Evolutionary conservation across 2,329 filamentous ascomycete genomes (phyloP).

Genomic region (Pyrenochaeta sp.): DNA sequence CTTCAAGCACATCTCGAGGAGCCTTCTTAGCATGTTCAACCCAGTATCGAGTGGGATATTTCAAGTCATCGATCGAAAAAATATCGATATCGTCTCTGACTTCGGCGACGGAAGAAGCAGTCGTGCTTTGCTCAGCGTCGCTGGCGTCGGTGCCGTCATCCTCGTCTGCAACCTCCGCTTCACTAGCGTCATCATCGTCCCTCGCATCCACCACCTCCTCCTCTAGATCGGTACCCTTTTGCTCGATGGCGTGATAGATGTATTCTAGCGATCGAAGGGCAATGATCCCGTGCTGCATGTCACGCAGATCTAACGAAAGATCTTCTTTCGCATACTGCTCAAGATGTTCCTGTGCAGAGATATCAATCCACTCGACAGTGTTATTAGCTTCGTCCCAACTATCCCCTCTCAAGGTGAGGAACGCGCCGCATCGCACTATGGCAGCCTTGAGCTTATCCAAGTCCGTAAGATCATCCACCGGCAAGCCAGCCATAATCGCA

Average conservation of each 20-base stretch:
- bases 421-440: constrained; percentile 32
- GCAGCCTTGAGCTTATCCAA: constrained; percentile 23
- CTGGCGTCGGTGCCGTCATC: not conserved
- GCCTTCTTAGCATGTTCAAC: constrained; percentile 32
- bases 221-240: constrained; percentile 1
- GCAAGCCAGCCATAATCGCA: constrained; percentile 31
- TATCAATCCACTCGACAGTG: constrained; percentile 35
- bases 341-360: constrained; percentile 29
- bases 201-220: not conserved
- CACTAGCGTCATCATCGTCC: not conserved
- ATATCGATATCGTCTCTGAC: constrained; percentile 9
- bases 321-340: constrained; percentile 27
- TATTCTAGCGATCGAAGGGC: constrained; percentile 32
- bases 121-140: not conserved
- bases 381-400: constrained; percentile 26
- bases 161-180: constrained; percentile 4
- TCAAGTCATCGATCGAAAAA: constrained; percentile 11
- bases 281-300: constrained; percentile 36
- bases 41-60: constrained; percentile 34
- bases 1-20: constrained; percentile 28
- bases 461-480: constrained; percentile 21
- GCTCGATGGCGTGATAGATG: constrained; percentile 18
- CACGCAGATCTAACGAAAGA: constrained; percentile 21
- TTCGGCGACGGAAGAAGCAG: not conserved
- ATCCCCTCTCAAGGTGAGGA: constrained; percentile 26